These are phyloP conservation scores for Salix exigua DNA, from an alignment of 345 rosid species.

Conservation along the genomic window DNA sequence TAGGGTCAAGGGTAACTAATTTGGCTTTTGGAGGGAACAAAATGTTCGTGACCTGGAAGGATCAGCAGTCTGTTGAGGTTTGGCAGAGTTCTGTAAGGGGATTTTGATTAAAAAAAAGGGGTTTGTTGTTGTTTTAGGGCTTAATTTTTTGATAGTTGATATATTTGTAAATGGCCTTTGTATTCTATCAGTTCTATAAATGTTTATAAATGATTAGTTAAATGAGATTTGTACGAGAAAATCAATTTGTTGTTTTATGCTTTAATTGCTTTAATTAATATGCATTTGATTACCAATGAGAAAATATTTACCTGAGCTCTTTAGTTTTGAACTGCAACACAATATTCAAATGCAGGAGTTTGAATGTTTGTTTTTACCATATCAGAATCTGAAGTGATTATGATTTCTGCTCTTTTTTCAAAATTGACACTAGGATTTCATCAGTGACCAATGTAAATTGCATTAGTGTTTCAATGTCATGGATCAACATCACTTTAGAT, in stretches of 20 bases:
- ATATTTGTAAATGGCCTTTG: not conserved
- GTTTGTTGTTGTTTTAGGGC: not conserved
- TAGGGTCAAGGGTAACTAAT: slow-evolving; percentile 54
- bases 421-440: not conserved
- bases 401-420: not conserved
- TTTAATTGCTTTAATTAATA: not conserved
- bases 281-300: not conserved
- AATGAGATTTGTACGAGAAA: not conserved
- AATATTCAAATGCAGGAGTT: not conserved
- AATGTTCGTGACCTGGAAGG: slow-evolving; percentile 71
- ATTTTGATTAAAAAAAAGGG: not conserved
- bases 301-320: not conserved
- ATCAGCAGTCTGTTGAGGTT: slow-evolving; percentile 71
- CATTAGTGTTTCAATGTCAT: not conserved
- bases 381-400: not conserved
- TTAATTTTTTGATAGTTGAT: not conserved
- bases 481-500: not conserved
- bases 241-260: not conserved
- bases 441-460: not conserved
- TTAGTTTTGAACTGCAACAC: not conserved
- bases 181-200: not conserved
- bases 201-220: not conserved
- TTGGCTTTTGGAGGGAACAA: slow-evolving; percentile 80
- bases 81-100: slow-evolving; percentile 63
- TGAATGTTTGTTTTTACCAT: not conserved